These are phyloP conservation scores for Centella asiatica DNA, from an alignment of 129 eudicot genomes.

Conservation along the genomic window DNA sequence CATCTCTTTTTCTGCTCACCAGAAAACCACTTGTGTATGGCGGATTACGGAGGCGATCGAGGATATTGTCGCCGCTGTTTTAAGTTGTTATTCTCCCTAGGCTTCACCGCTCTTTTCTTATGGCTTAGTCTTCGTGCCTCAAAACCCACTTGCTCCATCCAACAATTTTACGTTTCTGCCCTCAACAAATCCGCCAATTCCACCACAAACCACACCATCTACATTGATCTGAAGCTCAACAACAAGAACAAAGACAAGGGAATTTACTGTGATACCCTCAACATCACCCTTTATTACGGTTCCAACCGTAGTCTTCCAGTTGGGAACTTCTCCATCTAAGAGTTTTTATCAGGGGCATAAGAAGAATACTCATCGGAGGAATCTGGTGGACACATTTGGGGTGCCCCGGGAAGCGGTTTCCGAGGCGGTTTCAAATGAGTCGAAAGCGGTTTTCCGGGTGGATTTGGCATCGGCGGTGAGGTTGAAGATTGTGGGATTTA, in stretches of 20 bases:
- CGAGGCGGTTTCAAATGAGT: constrained; percentile 18
- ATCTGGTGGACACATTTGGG: constrained; percentile 16
- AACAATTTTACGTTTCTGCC: constrained; percentile 29
- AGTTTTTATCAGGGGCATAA: constrained; percentile 62
- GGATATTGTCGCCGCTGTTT: constrained; percentile 45
- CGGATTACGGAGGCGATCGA: constrained; percentile 19
- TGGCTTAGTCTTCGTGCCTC: constrained; percentile 63
- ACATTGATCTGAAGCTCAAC: constrained; percentile 35
- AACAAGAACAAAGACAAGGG: constrained; percentile 38
- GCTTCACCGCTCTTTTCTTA: constrained; percentile 50
- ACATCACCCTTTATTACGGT: constrained; percentile 27
- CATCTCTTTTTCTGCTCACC: not conserved
- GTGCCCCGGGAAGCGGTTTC: constrained; percentile 29
- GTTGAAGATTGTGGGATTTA: constrained; percentile 29
- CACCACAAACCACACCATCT: constrained; percentile 27
- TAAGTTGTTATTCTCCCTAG: constrained; percentile 43
- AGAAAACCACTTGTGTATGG: constrained; percentile 21
- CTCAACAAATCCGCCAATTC: constrained; percentile 22
- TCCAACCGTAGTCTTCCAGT: constrained; percentile 8
- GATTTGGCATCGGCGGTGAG: constrained; percentile 30
- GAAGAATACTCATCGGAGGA: constrained; percentile 35
- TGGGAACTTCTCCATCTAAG: constrained; percentile 27
- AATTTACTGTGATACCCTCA: constrained; percentile 31
- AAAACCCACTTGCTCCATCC: constrained; percentile 32
- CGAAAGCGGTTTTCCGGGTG: constrained; percentile 26